Conservation (phyloP, 106 monocot species). For the Hemerocallis citrina region DNA sequence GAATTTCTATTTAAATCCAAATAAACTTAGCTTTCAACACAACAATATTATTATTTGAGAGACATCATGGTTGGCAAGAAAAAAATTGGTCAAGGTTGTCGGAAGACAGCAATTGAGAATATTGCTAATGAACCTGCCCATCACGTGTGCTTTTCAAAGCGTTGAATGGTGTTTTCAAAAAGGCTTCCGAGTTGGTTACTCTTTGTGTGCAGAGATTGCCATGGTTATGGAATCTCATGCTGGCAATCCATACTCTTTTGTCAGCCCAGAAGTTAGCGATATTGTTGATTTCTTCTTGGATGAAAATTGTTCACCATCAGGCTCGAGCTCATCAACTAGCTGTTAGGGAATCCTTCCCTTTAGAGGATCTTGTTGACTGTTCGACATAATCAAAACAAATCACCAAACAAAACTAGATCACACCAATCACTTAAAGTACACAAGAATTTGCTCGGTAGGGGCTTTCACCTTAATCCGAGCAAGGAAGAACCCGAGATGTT, state of each 20-base stretch:
- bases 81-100: not conserved
- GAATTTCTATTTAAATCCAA: no score
- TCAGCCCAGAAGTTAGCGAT: not conserved
- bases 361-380: no score
- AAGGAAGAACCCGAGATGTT: no score
- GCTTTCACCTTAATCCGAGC: no score
- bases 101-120: conserved; percentile 8
- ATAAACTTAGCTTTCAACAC: no score
- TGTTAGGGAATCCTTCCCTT: no score
- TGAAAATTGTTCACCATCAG: not conserved
- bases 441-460: no score
- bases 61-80: not conserved
- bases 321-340: no score
- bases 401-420: no score
- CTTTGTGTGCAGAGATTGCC: conserved; percentile 10
- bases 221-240: conserved; percentile 1
- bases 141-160: conserved; percentile 10
- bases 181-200: conserved; percentile 5
- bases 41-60: not conserved
- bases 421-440: no score
- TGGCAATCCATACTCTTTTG: not conserved
- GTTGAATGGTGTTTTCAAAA: conserved; percentile 6
- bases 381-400: no score
- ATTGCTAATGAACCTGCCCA: not conserved
- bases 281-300: not conserved